Conservation (phyloP, 2,329 filamentous ascomycete genomes). For the Ascochyta viciae-villosae region DNA sequence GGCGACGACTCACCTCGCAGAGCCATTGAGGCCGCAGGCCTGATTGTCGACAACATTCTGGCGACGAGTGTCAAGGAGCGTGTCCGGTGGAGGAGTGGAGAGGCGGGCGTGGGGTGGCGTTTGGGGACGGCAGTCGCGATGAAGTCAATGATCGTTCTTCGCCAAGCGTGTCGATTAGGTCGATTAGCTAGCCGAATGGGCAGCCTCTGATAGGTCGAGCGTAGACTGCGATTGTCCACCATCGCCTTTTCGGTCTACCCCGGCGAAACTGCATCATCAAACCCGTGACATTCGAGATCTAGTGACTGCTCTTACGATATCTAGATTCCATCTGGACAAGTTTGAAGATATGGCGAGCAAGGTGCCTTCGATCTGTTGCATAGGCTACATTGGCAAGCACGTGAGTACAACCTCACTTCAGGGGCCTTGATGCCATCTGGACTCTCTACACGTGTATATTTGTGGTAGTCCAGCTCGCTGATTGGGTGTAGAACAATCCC, state of each 20-base stretch:
- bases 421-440: neutral
- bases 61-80: conserved; percentile 44
- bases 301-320: neutral
- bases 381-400: conserved; percentile 92
- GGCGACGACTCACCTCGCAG: conserved; percentile 58
- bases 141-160: conserved; percentile 42
- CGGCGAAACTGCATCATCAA: conserved; percentile 25
- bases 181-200: conserved; percentile 36
- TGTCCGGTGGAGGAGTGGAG: conserved; percentile 46
- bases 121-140: conserved; percentile 32
- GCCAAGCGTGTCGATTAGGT: conserved; percentile 32
- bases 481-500: conserved; percentile 80
- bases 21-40: conserved; percentile 61
- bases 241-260: conserved; percentile 35
- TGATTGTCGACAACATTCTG: conserved; percentile 60
- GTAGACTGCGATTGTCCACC: conserved; percentile 22
- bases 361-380: conserved; percentile 81
- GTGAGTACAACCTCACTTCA: conserved; percentile 58
- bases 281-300: conserved; percentile 13
- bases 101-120: conserved; percentile 45
- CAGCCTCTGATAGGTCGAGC: conserved; percentile 40
- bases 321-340: neutral
- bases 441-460: too few relatives aligned
- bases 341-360: conserved; percentile 54
- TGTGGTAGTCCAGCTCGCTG: neutral